A percentile compares a stretch with the other conserved stretches of the same genome.
Conservation (phyloP, 1,284 basidiomycete genomes). For the Apiotrichum mycotoxinovorans region DNA sequence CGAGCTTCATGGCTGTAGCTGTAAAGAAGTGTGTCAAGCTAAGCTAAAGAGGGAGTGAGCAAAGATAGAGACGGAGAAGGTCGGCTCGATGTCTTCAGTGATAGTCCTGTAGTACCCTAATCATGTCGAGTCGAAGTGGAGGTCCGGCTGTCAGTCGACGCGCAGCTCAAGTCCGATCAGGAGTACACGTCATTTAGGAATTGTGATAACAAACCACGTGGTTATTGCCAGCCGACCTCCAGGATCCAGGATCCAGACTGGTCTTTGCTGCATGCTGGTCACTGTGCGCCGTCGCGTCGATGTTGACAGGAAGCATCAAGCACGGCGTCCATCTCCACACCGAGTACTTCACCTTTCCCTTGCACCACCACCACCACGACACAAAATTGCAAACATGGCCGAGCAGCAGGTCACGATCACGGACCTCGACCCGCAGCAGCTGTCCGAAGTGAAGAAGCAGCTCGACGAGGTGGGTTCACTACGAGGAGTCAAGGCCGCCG, state of each 20-base stretch:
- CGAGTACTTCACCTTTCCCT: not conserved
- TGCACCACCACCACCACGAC: not conserved
- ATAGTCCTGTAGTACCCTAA: no score
- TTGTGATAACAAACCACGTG: not conserved
- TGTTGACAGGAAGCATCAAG: no score
- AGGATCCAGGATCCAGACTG: no score
- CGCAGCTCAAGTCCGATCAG: no score
- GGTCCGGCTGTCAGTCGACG: not conserved
- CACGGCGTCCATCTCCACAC: not conserved
- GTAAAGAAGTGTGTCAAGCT: no score
- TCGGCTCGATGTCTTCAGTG: no score
- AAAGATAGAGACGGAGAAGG: no score
- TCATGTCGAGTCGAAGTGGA: constrained; percentile 1
- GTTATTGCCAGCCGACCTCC: no score
- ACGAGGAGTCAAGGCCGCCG: no score
- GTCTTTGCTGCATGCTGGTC: no score
- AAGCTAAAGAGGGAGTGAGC: not conserved
- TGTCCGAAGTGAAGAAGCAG: constrained; percentile 79
- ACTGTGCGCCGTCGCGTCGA: no score
- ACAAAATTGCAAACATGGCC: constrained; percentile 36
- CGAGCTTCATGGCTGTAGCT: constrained; percentile 49
- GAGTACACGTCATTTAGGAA: constrained; percentile 13
- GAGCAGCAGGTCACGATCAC: constrained; percentile 70
- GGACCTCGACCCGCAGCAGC: constrained; percentile 75
- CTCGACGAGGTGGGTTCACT: constrained; percentile 76